Evolutionary conservation across 768 basidiomycete species (phyloP).

Genomic region (Ramaria sp.): DNA sequence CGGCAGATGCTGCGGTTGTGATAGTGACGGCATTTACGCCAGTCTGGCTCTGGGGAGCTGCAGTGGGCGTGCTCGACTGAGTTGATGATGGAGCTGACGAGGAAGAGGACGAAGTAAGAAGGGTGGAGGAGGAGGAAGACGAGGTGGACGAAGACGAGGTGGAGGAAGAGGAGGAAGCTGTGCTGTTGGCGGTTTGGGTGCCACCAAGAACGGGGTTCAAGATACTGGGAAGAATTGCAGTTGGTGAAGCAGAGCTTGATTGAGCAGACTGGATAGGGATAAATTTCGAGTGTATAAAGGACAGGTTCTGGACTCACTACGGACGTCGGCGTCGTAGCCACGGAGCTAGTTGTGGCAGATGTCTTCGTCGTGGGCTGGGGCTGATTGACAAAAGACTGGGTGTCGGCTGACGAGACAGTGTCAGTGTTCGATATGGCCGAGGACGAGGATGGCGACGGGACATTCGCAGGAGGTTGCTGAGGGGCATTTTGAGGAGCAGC

Average conservation of each 20-base stretch:
- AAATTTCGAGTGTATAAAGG: not conserved
- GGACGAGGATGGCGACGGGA: not conserved
- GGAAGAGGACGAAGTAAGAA: not conserved
- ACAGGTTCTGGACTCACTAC: slow-evolving; percentile 11
- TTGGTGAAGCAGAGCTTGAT: slow-evolving; percentile 12
- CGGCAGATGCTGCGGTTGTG: slow-evolving; percentile 16
- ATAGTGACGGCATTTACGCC: slow-evolving; percentile 3
- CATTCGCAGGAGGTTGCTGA: not conserved
- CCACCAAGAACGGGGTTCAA: not conserved
- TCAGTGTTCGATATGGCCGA: not conserved
- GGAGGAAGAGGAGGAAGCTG: slow-evolving; percentile 12
- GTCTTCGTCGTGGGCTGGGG: slow-evolving; percentile 13
- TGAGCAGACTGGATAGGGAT: slow-evolving; percentile 8
- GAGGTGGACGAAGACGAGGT: slow-evolving; percentile 6
- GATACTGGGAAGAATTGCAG: slow-evolving; percentile 4
- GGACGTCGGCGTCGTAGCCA: not conserved
- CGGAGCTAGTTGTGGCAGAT: slow-evolving; percentile 15
- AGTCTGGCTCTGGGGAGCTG: not conserved
- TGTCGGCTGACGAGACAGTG: slow-evolving; percentile 3
- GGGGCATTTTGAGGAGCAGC: not conserved
- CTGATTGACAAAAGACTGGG: not conserved
- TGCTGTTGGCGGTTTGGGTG: slow-evolving; percentile 12
- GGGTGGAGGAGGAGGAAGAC: slow-evolving; percentile 8
- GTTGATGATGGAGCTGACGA: slow-evolving; percentile 15
- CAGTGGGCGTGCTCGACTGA: not conserved